Base-by-base conservation (phyloP, 2,329 filamentous ascomycete species). In the Fulvia fulva region DNA sequence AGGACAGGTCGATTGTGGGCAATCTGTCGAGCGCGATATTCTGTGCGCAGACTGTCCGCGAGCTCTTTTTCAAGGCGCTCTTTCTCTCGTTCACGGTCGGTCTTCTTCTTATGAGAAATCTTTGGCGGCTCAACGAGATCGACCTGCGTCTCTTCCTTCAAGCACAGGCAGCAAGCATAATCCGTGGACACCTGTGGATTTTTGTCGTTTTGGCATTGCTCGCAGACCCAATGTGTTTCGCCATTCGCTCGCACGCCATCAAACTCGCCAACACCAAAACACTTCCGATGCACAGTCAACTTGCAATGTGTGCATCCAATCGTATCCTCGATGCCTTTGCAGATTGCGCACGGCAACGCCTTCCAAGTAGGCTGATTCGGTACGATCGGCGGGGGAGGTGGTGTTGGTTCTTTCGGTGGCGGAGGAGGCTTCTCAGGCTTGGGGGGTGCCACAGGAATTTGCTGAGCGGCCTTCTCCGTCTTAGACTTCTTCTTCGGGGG, bases 181-280 rank as follows among this genome's bases (percentile, higher is more conserved):
- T 88, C 86, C 58, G 95, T 93, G n/a, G 94, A 97, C 46, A 96
- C 87, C 65, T 90, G 87, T 5, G 93, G 91, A 68, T 88, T 93
- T 72, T 91, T 91, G 71, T 99, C 94, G 70, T 99, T 99, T 37
- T 86, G 81, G 74, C 94, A 99, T 83, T 92, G 96, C 75, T 97
- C 94, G 74, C 94, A 99, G 43, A 88, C 84, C 94, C 94, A 99
- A 74, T 96, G 96, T 8, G 69, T 56, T n/a, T 68, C 65, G 16
- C 68, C 69, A 55, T 68, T 68, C 4, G 63, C 43, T 44, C 85
- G 82, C 55, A 81, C 82, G 44, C 89, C 84, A 3, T 70, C 67
- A 57, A 75, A 76, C 51, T 87, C 85, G 47, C 87, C 85, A 30
- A 97, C 81, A n/a, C 94, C 94, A 71, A 97, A 99, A 75, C 94